A percentile compares a stretch with the other conserved stretches of the same genome.
These are phyloP conservation scores for Rhododendron molle DNA, from an alignment of 148 eudicot species.

Conservation along the genomic window DNA sequence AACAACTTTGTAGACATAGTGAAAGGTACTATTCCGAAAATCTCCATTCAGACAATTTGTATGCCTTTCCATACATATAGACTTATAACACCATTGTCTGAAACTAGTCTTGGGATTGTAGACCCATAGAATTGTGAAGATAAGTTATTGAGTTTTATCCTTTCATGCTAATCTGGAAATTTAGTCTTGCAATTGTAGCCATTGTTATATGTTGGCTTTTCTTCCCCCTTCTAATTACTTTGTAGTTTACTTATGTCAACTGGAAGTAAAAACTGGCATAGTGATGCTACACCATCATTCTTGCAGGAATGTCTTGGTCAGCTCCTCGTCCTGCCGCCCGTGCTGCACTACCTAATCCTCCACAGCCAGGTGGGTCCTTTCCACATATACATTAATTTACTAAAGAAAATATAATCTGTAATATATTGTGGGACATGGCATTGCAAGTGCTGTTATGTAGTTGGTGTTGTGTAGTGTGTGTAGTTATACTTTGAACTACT, in stretches of 20 bases:
- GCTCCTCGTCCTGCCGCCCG: slow-evolving; percentile 9
- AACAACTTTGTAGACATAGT: neutral
- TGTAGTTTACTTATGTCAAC: neutral
- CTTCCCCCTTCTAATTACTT: neutral
- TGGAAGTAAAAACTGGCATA: neutral
- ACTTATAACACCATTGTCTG: neutral
- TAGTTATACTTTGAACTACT: neutral
- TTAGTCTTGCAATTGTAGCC: no score
- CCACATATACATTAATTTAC: neutral
- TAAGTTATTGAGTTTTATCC: neutral
- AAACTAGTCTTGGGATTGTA: neutral
- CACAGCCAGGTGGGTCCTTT: slow-evolving; percentile 11
- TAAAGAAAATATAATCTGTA: neutral
- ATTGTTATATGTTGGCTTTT: neutral
- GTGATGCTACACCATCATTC: neutral
- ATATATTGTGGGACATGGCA: neutral
- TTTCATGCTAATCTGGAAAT: neutral
- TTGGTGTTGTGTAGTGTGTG: neutral
- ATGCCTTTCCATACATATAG: neutral
- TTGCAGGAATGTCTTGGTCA: slow-evolving; percentile 12
- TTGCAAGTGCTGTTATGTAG: neutral
- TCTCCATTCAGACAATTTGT: neutral
- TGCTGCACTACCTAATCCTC: slow-evolving; percentile 5
- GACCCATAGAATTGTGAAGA: neutral
- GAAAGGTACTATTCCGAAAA: neutral